phyloP scores from a whole-genome alignment of 1,284 basidiomycete genomes.

The Cutaneotrichosporon sp. region DNA sequence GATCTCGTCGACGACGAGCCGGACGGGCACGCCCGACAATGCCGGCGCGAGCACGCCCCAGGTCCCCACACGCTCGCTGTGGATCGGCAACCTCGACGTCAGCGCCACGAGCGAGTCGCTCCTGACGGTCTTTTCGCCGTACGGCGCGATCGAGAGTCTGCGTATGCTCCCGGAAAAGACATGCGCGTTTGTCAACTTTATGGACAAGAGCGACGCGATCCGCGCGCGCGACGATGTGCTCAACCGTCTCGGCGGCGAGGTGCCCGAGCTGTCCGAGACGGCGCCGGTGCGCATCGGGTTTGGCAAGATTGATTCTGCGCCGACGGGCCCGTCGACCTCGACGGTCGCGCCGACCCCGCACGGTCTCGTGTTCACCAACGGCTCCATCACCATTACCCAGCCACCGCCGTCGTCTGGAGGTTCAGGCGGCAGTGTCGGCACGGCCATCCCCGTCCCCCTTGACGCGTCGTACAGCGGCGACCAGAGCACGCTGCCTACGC shows the following conservation, averaged over 20 bases:
- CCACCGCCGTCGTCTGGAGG: slow-evolving; percentile 1
- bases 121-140: slow-evolving; percentile 88
- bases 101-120: slow-evolving; percentile 90
- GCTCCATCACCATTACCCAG: slow-evolving; percentile 41
- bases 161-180: slow-evolving; percentile 95
- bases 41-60: slow-evolving; percentile 52
- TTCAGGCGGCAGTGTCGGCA: background rate
- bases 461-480: slow-evolving; percentile 25
- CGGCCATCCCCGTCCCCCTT: background rate
- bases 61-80: slow-evolving; percentile 87
- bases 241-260: slow-evolving; percentile 86
- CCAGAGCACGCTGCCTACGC: slow-evolving; percentile 65
- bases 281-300: slow-evolving; percentile 95
- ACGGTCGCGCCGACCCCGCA: slow-evolving; percentile 57
- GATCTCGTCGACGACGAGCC: slow-evolving; percentile 36
- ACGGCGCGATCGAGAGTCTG: slow-evolving; percentile 93
- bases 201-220: slow-evolving; percentile 88
- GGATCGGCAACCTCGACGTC: slow-evolving; percentile 95
- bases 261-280: slow-evolving; percentile 78
- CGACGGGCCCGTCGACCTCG: slow-evolving; percentile 65
- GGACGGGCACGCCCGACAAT: slow-evolving; percentile 42
- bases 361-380: slow-evolving; percentile 53
- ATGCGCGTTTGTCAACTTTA: slow-evolving; percentile 98
- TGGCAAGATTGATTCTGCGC: slow-evolving; percentile 91
- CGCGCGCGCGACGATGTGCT: slow-evolving; percentile 94